Evolutionary conservation across 768 basidiomycete species (phyloP).

Genomic region (Xerocomus potaroensis): DNA sequence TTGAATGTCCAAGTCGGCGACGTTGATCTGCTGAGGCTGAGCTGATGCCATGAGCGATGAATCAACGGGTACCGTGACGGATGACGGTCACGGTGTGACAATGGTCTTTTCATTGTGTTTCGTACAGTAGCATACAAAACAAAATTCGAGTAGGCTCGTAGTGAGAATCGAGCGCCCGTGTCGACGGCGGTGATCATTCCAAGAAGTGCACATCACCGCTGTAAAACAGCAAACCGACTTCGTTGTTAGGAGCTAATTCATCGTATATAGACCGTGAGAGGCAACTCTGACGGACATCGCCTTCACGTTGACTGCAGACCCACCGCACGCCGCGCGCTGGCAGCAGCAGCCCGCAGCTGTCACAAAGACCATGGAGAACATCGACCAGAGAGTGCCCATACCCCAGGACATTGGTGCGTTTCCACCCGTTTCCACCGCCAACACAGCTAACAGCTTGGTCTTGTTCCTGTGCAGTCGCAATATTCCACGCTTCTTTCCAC

Average conservation of each 20-base stretch:
- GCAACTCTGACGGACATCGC: conserved; percentile 17
- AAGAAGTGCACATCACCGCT: conserved; percentile 6
- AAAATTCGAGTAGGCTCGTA: no score
- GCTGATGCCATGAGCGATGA: conserved; percentile 39
- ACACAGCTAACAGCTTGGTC: neutral
- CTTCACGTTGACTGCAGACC: conserved; percentile 12
- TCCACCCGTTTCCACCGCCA: neutral
- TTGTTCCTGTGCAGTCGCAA: conserved; percentile 49
- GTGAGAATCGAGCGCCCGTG: no score
- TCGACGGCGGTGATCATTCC: conserved; percentile 3
- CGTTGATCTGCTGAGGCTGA: conserved; percentile 68
- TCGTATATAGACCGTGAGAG: conserved; percentile 27
- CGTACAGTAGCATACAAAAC: no score
- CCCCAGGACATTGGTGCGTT: conserved; percentile 55
- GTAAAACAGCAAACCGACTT: no score
- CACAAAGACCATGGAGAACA: conserved; percentile 23
- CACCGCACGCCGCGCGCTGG: conserved; percentile 22
- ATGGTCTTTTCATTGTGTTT: no score
- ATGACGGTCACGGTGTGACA: no score
- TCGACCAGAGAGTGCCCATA: conserved; percentile 29
- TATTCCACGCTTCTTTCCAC: conserved; percentile 84
- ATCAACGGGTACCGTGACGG: no score
- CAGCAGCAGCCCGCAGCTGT: conserved; percentile 17
- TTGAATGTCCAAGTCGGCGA: conserved; percentile 77
- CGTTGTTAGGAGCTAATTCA: conserved; percentile 21